Percentiles rank a stretch among this genome's conserved stretches.
Evolutionary conservation across 2,329 filamentous ascomycete genomes (phyloP).

Genomic region (Monilinia fructigena): DNA sequence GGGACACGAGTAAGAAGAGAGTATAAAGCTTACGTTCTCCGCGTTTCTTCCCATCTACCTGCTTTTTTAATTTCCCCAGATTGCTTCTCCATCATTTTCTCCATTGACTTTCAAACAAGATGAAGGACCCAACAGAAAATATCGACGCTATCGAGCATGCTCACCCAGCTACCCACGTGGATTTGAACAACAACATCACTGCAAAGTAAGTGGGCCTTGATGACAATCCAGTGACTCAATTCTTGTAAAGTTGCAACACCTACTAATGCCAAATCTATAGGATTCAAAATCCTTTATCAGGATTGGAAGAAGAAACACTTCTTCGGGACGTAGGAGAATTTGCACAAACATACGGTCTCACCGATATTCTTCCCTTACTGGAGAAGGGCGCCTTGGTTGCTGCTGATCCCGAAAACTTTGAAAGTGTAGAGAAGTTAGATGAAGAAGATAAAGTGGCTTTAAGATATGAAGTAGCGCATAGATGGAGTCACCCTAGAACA

Average conservation of each 20-base stretch:
- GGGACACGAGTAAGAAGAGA: no score
- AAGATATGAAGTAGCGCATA: slow-evolving; percentile 62
- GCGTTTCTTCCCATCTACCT: slow-evolving; percentile 1
- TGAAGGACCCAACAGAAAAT: slow-evolving; percentile 10
- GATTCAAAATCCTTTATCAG: slow-evolving; percentile 52
- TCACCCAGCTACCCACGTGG: slow-evolving; percentile 17
- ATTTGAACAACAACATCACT: slow-evolving; percentile 23
- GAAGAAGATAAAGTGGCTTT: slow-evolving; percentile 60
- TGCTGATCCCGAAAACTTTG: slow-evolving; percentile 63
- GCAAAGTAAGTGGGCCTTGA: slow-evolving; percentile 22
- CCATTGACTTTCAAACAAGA: slow-evolving; percentile 9
- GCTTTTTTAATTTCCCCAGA: neutral
- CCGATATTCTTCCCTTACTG: slow-evolving; percentile 57
- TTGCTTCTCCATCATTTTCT: neutral
- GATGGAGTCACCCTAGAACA: slow-evolving; percentile 62
- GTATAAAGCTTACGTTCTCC: slow-evolving; percentile 3
- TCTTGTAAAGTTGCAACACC: neutral
- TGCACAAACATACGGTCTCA: slow-evolving; percentile 57
- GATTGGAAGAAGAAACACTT: slow-evolving; percentile 51
- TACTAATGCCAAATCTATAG: neutral
- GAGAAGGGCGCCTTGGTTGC: slow-evolving; percentile 72
- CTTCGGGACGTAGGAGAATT: slow-evolving; percentile 60
- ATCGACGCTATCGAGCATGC: slow-evolving; percentile 20
- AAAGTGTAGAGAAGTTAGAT: slow-evolving; percentile 58
- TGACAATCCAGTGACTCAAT: neutral